Evolutionary conservation across 306 rosid species (phyloP), one percentile per base, ranked within the genome.

Genomic region (Ormosia semicastrata): DNA sequence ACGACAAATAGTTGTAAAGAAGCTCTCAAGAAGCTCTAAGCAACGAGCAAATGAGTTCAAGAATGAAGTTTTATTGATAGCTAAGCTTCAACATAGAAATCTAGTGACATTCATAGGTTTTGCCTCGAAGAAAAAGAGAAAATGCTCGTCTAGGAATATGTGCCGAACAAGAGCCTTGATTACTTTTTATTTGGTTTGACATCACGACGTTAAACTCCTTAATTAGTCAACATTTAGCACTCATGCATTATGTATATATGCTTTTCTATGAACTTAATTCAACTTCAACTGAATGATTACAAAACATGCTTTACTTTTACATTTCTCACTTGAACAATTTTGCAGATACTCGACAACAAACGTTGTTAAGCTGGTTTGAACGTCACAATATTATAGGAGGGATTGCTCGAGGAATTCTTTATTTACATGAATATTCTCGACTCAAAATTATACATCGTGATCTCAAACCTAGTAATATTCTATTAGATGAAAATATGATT

Each of bases 401-500:
- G 47, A 64, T 76, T 49, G 12, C 64, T 3, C n/a, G 57, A 1
- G 73, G 81, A 76, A 64, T 76, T 76, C 44, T 15, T 33, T 76
- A 76, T 64, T 18, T 76, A 49, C 73, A 76, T 36, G 81, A 76
- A 0, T 47, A 76, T 76, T 76, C 72, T 15, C 36, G 81, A 0
- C 43, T 76, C 0, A 76, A 76, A 76, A 62, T 76, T 0, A 76
- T 76, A 32, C 71, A 76, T 2, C 81, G 81, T n/a, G 72, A 76
- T 47, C 63, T 63, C 0, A 76, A 76, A 76, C 82, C 89, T 4
- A 88, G 90, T 46, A 91, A 89, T 46, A 40, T 91, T 7, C 54
- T 91, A 0, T 43, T 89, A 12, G 93, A 88, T 15, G 32, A 8
- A 0, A 41, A 82, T 0, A 82, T 91, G 90, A 74, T 86, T 53